Percentiles rank a stretch among this genome's conserved stretches.
Conservation (phyloP, 306 rosid genomes). For the Begonia masoniana region DNA sequence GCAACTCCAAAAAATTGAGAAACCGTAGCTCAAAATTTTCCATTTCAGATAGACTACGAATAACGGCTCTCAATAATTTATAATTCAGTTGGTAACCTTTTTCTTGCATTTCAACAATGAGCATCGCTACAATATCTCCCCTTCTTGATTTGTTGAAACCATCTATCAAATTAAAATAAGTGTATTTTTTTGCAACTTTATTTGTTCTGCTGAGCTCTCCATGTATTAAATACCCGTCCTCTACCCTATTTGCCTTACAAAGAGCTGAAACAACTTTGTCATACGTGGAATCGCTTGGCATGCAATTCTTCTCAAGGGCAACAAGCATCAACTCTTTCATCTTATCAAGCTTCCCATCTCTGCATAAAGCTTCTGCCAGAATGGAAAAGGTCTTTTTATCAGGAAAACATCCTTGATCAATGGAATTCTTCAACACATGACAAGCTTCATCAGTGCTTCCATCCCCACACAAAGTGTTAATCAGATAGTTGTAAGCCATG, state of each 20-base stretch:
- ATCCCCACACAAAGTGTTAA: slow-evolving; percentile 47
- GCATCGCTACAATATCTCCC: slow-evolving; percentile 59
- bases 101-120: slow-evolving; percentile 68
- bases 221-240: slow-evolving; percentile 44
- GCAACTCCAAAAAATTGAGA: slow-evolving; percentile 36
- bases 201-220: slow-evolving; percentile 26
- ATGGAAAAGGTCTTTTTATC: slow-evolving; percentile 30
- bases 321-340: slow-evolving; percentile 56
- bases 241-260: slow-evolving; percentile 41
- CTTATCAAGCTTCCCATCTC: slow-evolving; percentile 47
- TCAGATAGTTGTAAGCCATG: slow-evolving; percentile 61
- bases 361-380: slow-evolving; percentile 38
- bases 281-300: slow-evolving; percentile 22
- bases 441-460: slow-evolving; percentile 43
- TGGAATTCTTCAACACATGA: slow-evolving; percentile 23
- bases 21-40: slow-evolving; percentile 33
- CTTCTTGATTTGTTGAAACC: slow-evolving; percentile 30
- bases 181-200: slow-evolving; percentile 9
- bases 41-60: slow-evolving; percentile 33
- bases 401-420: slow-evolving; percentile 34
- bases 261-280: slow-evolving; percentile 41
- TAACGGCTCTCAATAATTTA: slow-evolving; percentile 25
- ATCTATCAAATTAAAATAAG: slow-evolving; percentile 38
- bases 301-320: slow-evolving; percentile 28
- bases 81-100: slow-evolving; percentile 28